phyloP scores from a whole-genome alignment of 805 yeast species.

The Dipodascopsis uninucleata region DNA sequence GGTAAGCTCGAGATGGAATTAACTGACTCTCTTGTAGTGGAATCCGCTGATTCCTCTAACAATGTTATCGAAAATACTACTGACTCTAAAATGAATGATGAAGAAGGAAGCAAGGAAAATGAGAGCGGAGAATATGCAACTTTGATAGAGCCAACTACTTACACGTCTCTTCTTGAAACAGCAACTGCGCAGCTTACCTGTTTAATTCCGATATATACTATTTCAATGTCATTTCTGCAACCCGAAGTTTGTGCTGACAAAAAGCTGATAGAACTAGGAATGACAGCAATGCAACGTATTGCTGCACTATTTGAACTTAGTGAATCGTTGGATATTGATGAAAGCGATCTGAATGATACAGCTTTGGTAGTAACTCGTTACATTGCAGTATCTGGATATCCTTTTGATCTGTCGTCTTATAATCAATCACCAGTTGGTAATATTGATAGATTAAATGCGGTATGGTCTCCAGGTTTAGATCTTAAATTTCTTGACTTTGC shows the following conservation, averaged over 20 bases:
- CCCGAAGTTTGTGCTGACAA: neutral
- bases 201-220: constrained; percentile 23
- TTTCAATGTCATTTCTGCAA: constrained; percentile 12
- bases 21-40: neutral
- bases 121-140: constrained; percentile 23
- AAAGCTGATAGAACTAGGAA: constrained; percentile 3
- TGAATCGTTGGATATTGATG: constrained; percentile 5
- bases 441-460: constrained; percentile 10
- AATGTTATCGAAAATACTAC: neutral
- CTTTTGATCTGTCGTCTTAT: constrained; percentile 8
- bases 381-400: constrained; percentile 19
- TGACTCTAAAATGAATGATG: neutral
- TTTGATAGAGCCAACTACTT: constrained; percentile 24
- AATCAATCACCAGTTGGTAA: constrained; percentile 13
- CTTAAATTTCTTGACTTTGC: constrained; percentile 1
- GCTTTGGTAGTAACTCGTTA: constrained; percentile 20
- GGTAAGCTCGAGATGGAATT: constrained; percentile 5
- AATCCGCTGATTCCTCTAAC: neutral
- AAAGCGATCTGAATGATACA: constrained; percentile 10
- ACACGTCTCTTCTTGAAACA: constrained; percentile 22
- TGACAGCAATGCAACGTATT: constrained; percentile 17
- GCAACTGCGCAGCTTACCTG: constrained; percentile 24
- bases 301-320: constrained; percentile 14
- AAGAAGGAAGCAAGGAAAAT: constrained; percentile 2
- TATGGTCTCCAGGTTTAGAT: constrained; percentile 11